Percentiles rank a stretch among this genome's conserved stretches.
Conservation (phyloP, 768 basidiomycete genomes). For the Mycena polygramma region DNA sequence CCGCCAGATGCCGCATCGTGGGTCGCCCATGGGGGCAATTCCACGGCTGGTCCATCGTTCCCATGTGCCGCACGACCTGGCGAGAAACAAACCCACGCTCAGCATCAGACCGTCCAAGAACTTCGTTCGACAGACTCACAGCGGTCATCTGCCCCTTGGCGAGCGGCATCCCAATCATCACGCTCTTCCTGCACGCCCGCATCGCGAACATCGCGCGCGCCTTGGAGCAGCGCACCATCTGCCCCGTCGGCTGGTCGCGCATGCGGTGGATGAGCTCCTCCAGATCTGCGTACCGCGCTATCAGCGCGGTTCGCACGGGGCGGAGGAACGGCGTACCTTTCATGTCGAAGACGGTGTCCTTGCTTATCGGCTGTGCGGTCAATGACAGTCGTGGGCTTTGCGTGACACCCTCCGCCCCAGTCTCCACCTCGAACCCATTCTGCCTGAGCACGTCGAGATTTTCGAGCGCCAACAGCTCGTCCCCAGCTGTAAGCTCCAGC, state of each 20-base stretch:
- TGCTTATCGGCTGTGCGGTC: constrained; percentile 90
- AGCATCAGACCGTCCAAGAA: background rate
- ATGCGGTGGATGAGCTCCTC: constrained; percentile 93
- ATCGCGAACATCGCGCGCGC: constrained; percentile 96
- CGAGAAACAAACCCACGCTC: constrained; percentile 12
- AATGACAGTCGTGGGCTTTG: constrained; percentile 68
- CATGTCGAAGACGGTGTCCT: constrained; percentile 89
- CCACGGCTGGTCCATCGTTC: constrained; percentile 88
- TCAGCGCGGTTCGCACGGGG: constrained; percentile 9
- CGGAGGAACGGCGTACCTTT: constrained; percentile 67
- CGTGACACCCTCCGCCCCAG: constrained; percentile 54
- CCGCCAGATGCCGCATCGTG: constrained; percentile 83
- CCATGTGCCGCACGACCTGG: constrained; percentile 86
- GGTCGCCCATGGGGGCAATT: constrained; percentile 90
- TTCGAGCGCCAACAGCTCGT: constrained; percentile 89
- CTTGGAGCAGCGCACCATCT: constrained; percentile 93
- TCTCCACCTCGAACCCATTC: constrained; percentile 90
- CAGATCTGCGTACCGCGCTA: constrained; percentile 68
- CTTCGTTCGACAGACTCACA: constrained; percentile 54
- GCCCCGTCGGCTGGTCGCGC: constrained; percentile 79
- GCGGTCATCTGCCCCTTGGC: constrained; percentile 82
- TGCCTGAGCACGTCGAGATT: constrained; percentile 84
- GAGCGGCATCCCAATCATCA: constrained; percentile 94
- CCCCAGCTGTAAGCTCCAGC: constrained; percentile 89
- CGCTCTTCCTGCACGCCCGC: constrained; percentile 95